Evolutionary conservation across 2,329 filamentous ascomycete genomes (phyloP).

Genomic region (Camillea tinctor): DNA sequence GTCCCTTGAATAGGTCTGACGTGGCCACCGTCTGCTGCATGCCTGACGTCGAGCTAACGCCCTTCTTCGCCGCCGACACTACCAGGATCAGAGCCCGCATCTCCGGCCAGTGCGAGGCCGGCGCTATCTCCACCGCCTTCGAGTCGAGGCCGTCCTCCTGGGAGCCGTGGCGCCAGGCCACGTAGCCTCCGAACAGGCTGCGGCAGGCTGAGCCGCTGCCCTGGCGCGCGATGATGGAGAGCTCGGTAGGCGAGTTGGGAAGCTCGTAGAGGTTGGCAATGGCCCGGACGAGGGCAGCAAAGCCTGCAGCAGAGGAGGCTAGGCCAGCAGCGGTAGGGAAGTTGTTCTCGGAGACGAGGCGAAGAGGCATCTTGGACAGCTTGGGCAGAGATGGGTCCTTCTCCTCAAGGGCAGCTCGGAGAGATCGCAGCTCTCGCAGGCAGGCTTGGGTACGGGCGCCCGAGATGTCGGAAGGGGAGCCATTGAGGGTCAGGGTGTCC

Average conservation of each 20-base stretch:
- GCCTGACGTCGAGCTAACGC: slow-evolving; percentile 84
- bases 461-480: slow-evolving; percentile 76
- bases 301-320: slow-evolving; percentile 68
- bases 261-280: slow-evolving; percentile 92
- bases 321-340: slow-evolving; percentile 97
- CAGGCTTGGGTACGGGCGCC: slow-evolving; percentile 93
- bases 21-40: slow-evolving; percentile 98
- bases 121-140: slow-evolving; percentile 82
- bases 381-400: slow-evolving; percentile 73
- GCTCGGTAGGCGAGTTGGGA: slow-evolving; percentile 74
- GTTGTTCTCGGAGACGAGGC: slow-evolving; percentile 95
- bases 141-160: slow-evolving; percentile 81
- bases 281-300: slow-evolving; percentile 72
- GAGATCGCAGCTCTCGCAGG: slow-evolving; percentile 77
- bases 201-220: slow-evolving; percentile 94
- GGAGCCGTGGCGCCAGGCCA: slow-evolving; percentile 84
- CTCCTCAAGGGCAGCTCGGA: slow-evolving; percentile 74
- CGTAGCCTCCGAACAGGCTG: slow-evolving; percentile 90
- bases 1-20: slow-evolving; percentile 78
- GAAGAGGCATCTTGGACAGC: slow-evolving; percentile 73
- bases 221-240: slow-evolving; percentile 87
- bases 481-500: slow-evolving; percentile 82
- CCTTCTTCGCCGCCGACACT: slow-evolving; percentile 91
- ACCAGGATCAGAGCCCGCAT: slow-evolving; percentile 94
- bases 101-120: slow-evolving; percentile 87